Evolutionary conservation across 495 filamentous ascomycete species (phyloP), one percentile per base, ranked within the genome.

Genomic region (Hypoxylon rickii): DNA sequence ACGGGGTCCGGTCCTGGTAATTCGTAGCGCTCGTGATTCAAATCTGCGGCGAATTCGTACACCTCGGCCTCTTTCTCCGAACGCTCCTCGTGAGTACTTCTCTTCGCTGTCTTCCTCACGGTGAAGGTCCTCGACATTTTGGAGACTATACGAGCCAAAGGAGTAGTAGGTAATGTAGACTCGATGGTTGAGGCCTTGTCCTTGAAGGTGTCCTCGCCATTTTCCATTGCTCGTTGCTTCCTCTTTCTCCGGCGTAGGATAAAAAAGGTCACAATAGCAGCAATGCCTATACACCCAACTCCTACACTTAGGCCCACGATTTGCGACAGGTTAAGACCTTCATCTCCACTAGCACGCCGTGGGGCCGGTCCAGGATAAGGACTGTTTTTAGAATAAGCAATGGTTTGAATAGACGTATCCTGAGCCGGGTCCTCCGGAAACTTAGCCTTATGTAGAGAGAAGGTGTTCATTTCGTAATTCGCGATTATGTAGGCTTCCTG

Each of bases 401-500:
- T 84, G 12, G 68, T 59, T 44, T 81, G 63, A 29, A 88, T 67
- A 24, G 75, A 67, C 11, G 69, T 73, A 49, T 77, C 76, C n/a
- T 44, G 63, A 19, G 73, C 32, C 4, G 74, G 70, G 21, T 78
- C 71, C 7, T 71, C 55, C 15, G 75, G 73, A 54, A 83, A 86
- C 17, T 69, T 70, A 7, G 83, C 82, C 55, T 85, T 77, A 47
- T 83, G 76, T 2, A 88, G 48, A 0, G 79, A 87, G 59, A 88
- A 88, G 22, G 68, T 76, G 17, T 73, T 73, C 18, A 76, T 74
- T 43, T 89, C 85, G 65, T 88, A 89, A 53, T 85, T 81, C n/a
- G 78, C 81, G 13, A 83, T 80, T 8, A 89, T 60, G 54, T 89
- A 89, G 12, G 83, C 79, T 67, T 89, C 86, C 70, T 89, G 86